A percentile compares a stretch with the other conserved stretches of the same genome.
Evolutionary conservation across 1,284 basidiomycete genomes (phyloP).

Genomic region (Moniliophthora roreri): DNA sequence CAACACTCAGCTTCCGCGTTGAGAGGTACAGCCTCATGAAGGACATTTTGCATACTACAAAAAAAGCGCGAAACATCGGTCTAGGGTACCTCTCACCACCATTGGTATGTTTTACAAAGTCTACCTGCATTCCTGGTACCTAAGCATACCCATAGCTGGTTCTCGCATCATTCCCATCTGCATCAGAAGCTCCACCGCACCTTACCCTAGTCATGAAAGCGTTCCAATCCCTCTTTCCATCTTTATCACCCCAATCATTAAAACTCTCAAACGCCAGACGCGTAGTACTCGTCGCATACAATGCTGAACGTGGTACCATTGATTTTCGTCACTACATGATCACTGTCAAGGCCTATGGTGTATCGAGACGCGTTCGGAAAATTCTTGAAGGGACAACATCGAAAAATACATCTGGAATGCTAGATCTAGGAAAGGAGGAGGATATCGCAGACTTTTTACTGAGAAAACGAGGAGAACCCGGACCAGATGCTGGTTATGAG

Average conservation of each 20-base stretch:
- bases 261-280: slow-evolving; percentile 84
- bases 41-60: slow-evolving; percentile 72
- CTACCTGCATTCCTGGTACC: neutral
- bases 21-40: slow-evolving; percentile 91
- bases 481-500: slow-evolving; percentile 83
- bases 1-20: slow-evolving; percentile 91
- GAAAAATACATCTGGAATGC: slow-evolving; percentile 35
- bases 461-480: slow-evolving; percentile 64
- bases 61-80: slow-evolving; percentile 73
- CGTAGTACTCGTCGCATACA: slow-evolving; percentile 93
- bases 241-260: slow-evolving; percentile 78
- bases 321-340: slow-evolving; percentile 96
- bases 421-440: slow-evolving; percentile 86
- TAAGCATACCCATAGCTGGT: slow-evolving; percentile 51
- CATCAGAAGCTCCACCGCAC: slow-evolving; percentile 70
- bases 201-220: slow-evolving; percentile 78
- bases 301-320: slow-evolving; percentile 82
- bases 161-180: slow-evolving; percentile 73
- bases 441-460: slow-evolving; percentile 97
- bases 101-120: slow-evolving; percentile 51
- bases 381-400: slow-evolving; percentile 71
- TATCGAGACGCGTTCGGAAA: slow-evolving; percentile 89
- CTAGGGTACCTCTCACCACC: slow-evolving; percentile 88
- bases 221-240: slow-evolving; percentile 88
- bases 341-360: slow-evolving; percentile 92